phyloP scores from a whole-genome alignment of 2,329 filamentous ascomycete genomes.

The Fusarium goolgardi region DNA sequence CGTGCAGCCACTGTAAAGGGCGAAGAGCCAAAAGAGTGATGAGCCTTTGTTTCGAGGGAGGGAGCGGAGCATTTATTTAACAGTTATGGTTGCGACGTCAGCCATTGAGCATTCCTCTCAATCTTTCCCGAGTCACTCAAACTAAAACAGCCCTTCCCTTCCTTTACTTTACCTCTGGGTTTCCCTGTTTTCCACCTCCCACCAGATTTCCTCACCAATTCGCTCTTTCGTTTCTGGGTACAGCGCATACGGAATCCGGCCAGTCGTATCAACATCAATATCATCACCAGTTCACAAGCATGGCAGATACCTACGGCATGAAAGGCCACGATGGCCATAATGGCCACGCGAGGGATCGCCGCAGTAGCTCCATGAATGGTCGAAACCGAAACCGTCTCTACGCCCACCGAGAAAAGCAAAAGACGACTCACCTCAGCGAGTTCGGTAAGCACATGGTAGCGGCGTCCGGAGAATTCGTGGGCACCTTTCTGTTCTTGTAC shows the following conservation, averaged over 20 bases:
- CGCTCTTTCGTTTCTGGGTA: slow-evolving; percentile 1
- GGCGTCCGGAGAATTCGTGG: slow-evolving; percentile 38
- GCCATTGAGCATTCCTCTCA: slow-evolving; percentile 11
- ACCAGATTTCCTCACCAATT: not conserved
- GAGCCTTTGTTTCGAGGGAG: not conserved
- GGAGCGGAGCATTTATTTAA: not conserved
- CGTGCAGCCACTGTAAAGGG: slow-evolving; percentile 16
- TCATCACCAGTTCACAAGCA: not conserved
- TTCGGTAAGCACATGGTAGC: slow-evolving; percentile 38
- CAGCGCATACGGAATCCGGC: not conserved
- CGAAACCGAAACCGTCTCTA: not conserved
- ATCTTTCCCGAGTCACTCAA: not conserved
- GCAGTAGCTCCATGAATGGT: not conserved
- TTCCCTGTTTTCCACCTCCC: slow-evolving; percentile 18
- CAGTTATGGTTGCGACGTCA: not conserved
- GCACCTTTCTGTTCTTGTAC: slow-evolving; percentile 43
- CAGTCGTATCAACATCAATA: not conserved
- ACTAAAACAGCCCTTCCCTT: not conserved
- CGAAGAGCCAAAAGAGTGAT: not conserved
- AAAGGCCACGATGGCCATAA: not conserved
- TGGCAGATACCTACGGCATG: slow-evolving; percentile 15
- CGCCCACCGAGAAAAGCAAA: slow-evolving; percentile 1
- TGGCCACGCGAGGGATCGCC: not conserved
- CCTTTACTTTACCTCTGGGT: not conserved
- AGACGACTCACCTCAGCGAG: slow-evolving; percentile 28